These are phyloP conservation scores for Coemansia sp. DNA, from an alignment of 192 early-diverging fungal species.

Conservation along the genomic window DNA sequence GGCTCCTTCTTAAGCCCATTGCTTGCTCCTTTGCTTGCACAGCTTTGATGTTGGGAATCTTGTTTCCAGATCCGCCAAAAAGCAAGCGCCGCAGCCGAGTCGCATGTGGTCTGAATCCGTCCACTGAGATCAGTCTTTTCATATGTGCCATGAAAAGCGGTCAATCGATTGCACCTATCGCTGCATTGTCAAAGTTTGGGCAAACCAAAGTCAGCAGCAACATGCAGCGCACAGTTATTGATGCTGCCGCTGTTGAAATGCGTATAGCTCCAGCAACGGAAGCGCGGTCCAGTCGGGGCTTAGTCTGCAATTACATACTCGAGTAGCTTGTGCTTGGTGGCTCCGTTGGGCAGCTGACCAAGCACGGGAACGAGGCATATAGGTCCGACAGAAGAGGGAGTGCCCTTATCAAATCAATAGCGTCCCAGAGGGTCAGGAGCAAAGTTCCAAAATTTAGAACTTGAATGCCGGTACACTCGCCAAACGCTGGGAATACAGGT, in stretches of 20 bases:
- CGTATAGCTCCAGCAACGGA: neutral
- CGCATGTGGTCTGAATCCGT: neutral
- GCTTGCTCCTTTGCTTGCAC: neutral
- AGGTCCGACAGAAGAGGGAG: neutral
- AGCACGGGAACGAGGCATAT: neutral
- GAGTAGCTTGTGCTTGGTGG: neutral
- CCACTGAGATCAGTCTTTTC: neutral
- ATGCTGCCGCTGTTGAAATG: neutral
- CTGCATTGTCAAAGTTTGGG: neutral
- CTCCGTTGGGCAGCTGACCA: neutral
- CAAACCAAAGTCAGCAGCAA: neutral
- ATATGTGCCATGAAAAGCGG: too few species aligned
- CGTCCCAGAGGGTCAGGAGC: neutral
- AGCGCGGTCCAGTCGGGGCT: neutral
- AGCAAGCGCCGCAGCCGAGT: neutral
- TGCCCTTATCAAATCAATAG: neutral
- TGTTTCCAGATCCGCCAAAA: neutral
- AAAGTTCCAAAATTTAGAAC: neutral
- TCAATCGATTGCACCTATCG: neutral
- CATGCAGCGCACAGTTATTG: neutral
- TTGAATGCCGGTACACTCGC: neutral
- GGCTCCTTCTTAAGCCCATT: too few species aligned
- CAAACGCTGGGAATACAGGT: neutral
- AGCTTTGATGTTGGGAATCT: neutral
- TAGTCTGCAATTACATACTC: neutral